Evolutionary conservation across 2,329 filamentous ascomycete genomes (phyloP).

Genomic region (Myriosclerotinia scirpicola): DNA sequence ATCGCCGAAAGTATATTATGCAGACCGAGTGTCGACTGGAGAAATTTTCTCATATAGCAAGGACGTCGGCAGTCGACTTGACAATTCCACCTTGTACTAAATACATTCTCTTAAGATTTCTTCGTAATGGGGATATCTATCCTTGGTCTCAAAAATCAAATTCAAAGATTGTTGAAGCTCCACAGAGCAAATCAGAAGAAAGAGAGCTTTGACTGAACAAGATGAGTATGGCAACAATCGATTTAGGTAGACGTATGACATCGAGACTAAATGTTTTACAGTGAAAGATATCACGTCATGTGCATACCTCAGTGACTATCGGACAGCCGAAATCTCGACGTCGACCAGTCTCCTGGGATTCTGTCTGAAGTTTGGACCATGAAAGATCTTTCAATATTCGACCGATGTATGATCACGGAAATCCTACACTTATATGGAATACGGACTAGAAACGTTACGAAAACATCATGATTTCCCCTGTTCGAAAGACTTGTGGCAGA

Average conservation of each 20-base stretch:
- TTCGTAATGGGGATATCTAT: background rate
- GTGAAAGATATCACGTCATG: background rate
- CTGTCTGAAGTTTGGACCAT: background rate
- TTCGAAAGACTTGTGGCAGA: background rate
- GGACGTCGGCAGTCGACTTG: slow-evolving; percentile 11
- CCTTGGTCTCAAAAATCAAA: background rate
- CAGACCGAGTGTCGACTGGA: slow-evolving; percentile 6
- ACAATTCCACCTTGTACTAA: background rate
- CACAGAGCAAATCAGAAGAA: background rate
- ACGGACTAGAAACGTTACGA: background rate
- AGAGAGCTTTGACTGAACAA: background rate
- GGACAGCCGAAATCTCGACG: background rate
- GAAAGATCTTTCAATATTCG: background rate
- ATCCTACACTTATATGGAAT: background rate
- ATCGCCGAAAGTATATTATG: slow-evolving; percentile 15
- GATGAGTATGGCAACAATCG: slow-evolving; percentile 13
- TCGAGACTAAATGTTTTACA: slow-evolving; percentile 17
- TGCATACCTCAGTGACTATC: background rate
- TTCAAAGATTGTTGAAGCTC: background rate
- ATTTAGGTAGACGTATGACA: background rate
- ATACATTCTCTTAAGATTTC: background rate
- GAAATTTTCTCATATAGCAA: slow-evolving; percentile 12
- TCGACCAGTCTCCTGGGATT: background rate
- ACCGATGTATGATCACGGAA: background rate
- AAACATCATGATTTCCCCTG: background rate